These are phyloP conservation scores for Lactifluus echinatus DNA, from an alignment of 768 basidiomycete genomes.

Conservation along the genomic window DNA sequence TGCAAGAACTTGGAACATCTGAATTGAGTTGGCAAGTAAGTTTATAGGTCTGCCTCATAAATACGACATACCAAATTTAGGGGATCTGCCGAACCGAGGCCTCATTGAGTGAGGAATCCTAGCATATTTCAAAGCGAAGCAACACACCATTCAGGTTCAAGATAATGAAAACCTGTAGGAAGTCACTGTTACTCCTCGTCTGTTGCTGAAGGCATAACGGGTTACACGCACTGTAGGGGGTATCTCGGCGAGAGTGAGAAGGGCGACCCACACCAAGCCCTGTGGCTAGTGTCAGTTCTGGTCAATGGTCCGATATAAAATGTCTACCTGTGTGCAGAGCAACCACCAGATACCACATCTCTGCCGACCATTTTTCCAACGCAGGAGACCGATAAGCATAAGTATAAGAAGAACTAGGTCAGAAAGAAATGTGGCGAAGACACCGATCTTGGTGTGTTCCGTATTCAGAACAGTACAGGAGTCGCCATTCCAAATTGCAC, in stretches of 20 bases:
- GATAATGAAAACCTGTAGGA: slow-evolving; percentile 8
- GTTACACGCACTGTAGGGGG: slow-evolving; percentile 9
- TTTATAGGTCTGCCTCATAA: background rate
- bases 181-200: background rate
- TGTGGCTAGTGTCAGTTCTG: background rate
- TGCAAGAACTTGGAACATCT: slow-evolving; percentile 9
- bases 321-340: slow-evolving; percentile 3
- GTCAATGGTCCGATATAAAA: background rate
- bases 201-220: background rate
- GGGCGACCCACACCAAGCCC: slow-evolving; percentile 2
- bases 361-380: background rate
- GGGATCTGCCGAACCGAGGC: background rate
- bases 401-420: slow-evolving; percentile 12
- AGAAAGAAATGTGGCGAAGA: slow-evolving; percentile 1
- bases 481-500: background rate
- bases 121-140: background rate
- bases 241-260: slow-evolving; percentile 9
- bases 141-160: slow-evolving; percentile 15
- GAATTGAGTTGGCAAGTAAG: background rate
- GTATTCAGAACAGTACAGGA: background rate
- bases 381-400: slow-evolving; percentile 9
- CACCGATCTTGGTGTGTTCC: background rate
- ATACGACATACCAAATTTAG: slow-evolving; percentile 12
- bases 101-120: background rate
- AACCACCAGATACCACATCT: slow-evolving; percentile 1